Base-by-base conservation (phyloP, 2,329 filamentous ascomycete genomes). In the Neobulgaria alba region DNA sequence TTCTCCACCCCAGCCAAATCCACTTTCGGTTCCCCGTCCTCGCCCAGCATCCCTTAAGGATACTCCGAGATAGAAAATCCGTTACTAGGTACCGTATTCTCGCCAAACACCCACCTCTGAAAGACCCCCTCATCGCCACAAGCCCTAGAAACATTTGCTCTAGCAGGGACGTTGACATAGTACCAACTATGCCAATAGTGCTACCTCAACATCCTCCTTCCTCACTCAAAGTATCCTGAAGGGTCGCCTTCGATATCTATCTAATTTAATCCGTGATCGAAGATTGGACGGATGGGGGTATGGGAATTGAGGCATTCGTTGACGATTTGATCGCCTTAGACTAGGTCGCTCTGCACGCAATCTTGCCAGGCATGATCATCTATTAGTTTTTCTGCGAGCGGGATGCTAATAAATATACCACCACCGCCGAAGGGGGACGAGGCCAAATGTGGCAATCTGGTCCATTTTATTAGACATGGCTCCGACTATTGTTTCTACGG, bases 41-140 rank as follows among this genome's bases (percentile, higher is more conserved):
- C 36, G 3, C 21, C 16, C 19, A 18, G 17, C 3, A 50, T 46
- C n/a, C n/a, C n/a, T 1, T 39, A 20, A 1, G 47, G 47, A 41
- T 55, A 57, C 16, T 56, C 45, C 1, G 40, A 46, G 10, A 57
- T 47, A 3, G 48, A 51, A 41, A 61, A 68, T 1, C 67, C 67
- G 44, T 69, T 70, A 16, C 61, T 64, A 15, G 69, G 48, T 18
- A 67, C 57, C 55, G 61, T 61, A 20, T 60, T 58, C 23, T 66
- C 60, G 3, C 51, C 52, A 37, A 69, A 69, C 3, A 54, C 50
- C 60, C 61, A 70, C 32, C 67, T 57, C 35, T 64, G 64, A 29
- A 69, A 54, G 4, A 68, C 49, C 20, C 66, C 47, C 36, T 55
- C 51, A n/a, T 51, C 43, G 0, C 54, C 54, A 29, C 52, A 54